phyloP scores from a whole-genome alignment of 2,329 filamentous ascomycete genomes.

The Colletotrichum trifolii region DNA sequence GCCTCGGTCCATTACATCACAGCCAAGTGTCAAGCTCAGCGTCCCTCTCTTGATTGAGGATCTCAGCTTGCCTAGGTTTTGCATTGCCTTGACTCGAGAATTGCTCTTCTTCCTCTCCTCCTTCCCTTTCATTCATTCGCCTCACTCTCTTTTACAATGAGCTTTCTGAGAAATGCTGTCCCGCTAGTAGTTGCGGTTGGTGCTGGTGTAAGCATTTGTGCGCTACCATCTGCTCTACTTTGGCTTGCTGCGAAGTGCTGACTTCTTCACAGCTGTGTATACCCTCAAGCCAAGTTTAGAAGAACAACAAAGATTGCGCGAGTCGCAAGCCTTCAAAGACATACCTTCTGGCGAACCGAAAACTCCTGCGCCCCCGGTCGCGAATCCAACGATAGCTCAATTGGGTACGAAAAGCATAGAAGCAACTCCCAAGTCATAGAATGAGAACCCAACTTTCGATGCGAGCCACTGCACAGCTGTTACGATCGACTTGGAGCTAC shows the following conservation, averaged over 20 bases:
- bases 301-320: slow-evolving; percentile 26
- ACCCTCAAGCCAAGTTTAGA: slow-evolving; percentile 27
- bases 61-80: no score
- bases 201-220: slow-evolving; percentile 29
- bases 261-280: slow-evolving; percentile 21
- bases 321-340: background rate
- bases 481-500: no score
- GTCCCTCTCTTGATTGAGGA: no score
- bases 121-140: background rate
- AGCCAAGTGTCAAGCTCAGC: no score
- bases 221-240: background rate
- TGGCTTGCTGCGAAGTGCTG: background rate
- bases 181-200: slow-evolving; percentile 24
- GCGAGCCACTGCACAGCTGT: background rate
- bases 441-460: background rate
- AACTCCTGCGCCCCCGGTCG: background rate
- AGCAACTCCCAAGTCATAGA: background rate
- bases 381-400: slow-evolving; percentile 7
- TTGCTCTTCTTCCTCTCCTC: background rate
- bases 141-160: slow-evolving; percentile 7
- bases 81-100: no score
- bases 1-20: background rate
- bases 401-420: background rate
- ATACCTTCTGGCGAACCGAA: background rate
- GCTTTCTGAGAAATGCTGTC: slow-evolving; percentile 20